A percentile compares a stretch with the other conserved stretches of the same genome.
These are phyloP conservation scores for Microstegium vimineum DNA, from an alignment of 176 grass and related monocot genomes.

Conservation along the genomic window DNA sequence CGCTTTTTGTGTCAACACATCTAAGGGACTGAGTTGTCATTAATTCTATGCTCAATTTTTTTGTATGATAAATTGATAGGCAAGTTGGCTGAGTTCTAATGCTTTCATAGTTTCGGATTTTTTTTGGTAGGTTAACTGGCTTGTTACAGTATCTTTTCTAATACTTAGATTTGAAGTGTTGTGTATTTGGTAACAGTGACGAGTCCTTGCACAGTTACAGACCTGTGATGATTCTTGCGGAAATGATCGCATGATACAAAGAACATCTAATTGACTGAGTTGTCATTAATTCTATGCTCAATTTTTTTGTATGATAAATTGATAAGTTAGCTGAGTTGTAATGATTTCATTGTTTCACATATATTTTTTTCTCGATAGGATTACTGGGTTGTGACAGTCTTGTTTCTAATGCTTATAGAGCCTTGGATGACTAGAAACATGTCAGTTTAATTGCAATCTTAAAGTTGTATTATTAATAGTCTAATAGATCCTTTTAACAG, in stretches of 20 bases:
- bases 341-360: too few relatives aligned
- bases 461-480: not conserved
- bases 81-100: not conserved
- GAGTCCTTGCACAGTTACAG: conserved; percentile 22
- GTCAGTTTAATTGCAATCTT: conserved; percentile 19
- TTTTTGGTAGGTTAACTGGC: not conserved
- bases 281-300: not conserved
- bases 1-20: too few relatives aligned
- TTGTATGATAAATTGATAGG: too few relatives aligned
- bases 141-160: too few relatives aligned
- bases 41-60: too few relatives aligned
- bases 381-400: too few relatives aligned
- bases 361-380: too few relatives aligned
- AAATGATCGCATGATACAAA: conserved; percentile 52
- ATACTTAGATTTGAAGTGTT: not conserved
- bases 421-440: too few relatives aligned
- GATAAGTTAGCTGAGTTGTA: too few relatives aligned
- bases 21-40: too few relatives aligned
- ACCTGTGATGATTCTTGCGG: conserved; percentile 68
- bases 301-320: not conserved
- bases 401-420: too few relatives aligned
- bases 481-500: not conserved
- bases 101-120: not conserved
- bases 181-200: conserved; percentile 10
- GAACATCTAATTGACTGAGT: conserved; percentile 62